Percentiles rank a stretch among this genome's conserved stretches.
phyloP scores from a whole-genome alignment of 202 grass and related monocot genomes.

The Digitaria exilis region DNA sequence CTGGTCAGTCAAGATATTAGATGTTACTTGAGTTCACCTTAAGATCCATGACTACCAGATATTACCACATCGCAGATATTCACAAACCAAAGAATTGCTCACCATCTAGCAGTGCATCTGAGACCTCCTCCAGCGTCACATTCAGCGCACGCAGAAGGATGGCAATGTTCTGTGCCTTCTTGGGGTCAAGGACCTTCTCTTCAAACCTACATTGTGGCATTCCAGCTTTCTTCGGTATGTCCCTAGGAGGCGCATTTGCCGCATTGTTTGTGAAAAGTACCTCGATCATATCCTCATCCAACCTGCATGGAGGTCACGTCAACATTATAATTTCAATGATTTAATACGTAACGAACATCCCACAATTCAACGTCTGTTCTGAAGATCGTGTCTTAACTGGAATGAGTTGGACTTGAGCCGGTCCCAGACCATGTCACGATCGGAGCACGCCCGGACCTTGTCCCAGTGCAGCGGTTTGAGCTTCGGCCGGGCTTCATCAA shows the following conservation, averaged over 20 bases:
- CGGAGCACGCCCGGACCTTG: constrained; percentile 65
- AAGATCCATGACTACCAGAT: not conserved
- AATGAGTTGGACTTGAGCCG: constrained; percentile 83
- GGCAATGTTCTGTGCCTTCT: constrained; percentile 95
- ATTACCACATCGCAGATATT: not conserved
- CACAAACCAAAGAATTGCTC: not conserved
- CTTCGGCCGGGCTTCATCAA: constrained; percentile 48
- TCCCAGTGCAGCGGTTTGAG: constrained; percentile 97
- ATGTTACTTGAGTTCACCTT: not conserved
- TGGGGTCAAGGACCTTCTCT: constrained; percentile 84
- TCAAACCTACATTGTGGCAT: constrained; percentile 55
- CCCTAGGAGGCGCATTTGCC: constrained; percentile 22
- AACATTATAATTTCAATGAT: not conserved
- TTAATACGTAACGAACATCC: not conserved
- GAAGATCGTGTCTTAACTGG: constrained; percentile 62
- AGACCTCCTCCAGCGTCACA: constrained; percentile 83
- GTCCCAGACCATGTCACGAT: constrained; percentile 84
- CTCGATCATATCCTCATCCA: constrained; percentile 97
- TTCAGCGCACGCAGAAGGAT: constrained; percentile 92
- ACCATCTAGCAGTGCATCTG: constrained; percentile 78
- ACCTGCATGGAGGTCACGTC: constrained; percentile 51
- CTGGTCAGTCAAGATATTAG: not conserved
- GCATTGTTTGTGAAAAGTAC: constrained; percentile 74
- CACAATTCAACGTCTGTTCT: not conserved
- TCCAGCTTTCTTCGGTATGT: constrained; percentile 47